Evolutionary conservation across 441 rosid genomes (phyloP), one percentile per base, ranked within the genome.

Genomic region (Kokia cookei): DNA sequence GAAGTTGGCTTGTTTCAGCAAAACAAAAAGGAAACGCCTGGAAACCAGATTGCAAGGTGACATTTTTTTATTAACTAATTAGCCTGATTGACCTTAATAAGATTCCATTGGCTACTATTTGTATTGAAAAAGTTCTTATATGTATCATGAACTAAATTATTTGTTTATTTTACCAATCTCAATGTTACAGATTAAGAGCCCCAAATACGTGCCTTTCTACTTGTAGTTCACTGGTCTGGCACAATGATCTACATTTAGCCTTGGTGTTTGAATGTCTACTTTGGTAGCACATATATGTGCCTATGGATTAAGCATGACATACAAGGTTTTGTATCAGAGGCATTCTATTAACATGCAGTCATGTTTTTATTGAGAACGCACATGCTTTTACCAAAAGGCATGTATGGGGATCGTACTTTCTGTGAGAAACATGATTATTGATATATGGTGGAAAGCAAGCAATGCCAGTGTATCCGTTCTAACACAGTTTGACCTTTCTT

Each of bases 1-100:
- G 78, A 91, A 88, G 85, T 75, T 89, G 78, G 78, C 84, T 68
- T 80, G 76, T 79, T 60, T 83, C 68, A 72, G 87, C 75, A 96
- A 87, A 82, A 84, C 89, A 47, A 96, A 90, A 85, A 83, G 97
- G 82, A 91, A 90, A 83, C 84, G 80, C 60, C 80, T 90, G 48
- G 98, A 93, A 81, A 81, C 87, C 79, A 87, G 79, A 84, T 85
- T 93, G 68, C 89, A 85, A 88, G 99, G 98, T 93, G 85, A 72
- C 27, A 54, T 24, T 65, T 69, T 11, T 43, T 15, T 47, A 45
- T 65, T 35, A 62, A 73, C 15, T 63, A 22, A 51, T 7, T 50
- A 5, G 48, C 58, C 9, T 35, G 19, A 27, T 62, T 50, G 32
- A 14, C 32, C 51, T 50, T 11, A 29, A 35, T 48, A n/a, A 35